Evolutionary conservation across 2,329 filamentous ascomycete species (phyloP).

Genomic region (Colletotrichum viniferum): DNA sequence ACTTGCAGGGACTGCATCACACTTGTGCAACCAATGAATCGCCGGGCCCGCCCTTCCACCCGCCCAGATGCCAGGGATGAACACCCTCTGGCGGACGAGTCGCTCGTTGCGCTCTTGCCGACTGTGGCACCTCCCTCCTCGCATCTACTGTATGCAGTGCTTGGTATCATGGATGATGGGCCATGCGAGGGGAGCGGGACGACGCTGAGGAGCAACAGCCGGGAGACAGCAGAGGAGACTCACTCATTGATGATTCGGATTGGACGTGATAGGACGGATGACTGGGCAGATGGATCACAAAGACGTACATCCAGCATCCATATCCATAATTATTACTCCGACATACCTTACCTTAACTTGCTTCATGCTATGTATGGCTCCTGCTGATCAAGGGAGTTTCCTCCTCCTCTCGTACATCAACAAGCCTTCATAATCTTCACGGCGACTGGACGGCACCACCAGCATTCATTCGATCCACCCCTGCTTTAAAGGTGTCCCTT

Average conservation of each 20-base stretch:
- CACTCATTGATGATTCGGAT: neutral
- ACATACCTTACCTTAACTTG: neutral
- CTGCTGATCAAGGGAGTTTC: neutral
- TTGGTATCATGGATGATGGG: neutral
- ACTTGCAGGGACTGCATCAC: conserved; percentile 16
- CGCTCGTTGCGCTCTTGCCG: neutral
- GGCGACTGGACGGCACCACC: neutral
- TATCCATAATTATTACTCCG: conserved; percentile 5
- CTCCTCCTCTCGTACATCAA: neutral
- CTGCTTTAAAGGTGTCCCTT: neutral
- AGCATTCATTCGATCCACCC: neutral
- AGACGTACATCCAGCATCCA: neutral
- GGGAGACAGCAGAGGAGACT: neutral
- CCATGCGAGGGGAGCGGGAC: neutral
- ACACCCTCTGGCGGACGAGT: neutral
- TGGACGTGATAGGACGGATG: neutral
- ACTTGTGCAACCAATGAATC: conserved; percentile 7
- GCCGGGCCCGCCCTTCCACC: neutral
- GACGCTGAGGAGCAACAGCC: neutral
- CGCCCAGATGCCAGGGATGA: conserved; percentile 1
- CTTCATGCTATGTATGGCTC: neutral
- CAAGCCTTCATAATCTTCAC: neutral
- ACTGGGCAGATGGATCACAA: conserved; percentile 5
- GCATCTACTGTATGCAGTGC: neutral
- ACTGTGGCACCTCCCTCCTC: conserved; percentile 3